Evolutionary conservation across 2,329 filamentous ascomycete genomes (phyloP).

Genomic region (Alternaria postmessia): DNA sequence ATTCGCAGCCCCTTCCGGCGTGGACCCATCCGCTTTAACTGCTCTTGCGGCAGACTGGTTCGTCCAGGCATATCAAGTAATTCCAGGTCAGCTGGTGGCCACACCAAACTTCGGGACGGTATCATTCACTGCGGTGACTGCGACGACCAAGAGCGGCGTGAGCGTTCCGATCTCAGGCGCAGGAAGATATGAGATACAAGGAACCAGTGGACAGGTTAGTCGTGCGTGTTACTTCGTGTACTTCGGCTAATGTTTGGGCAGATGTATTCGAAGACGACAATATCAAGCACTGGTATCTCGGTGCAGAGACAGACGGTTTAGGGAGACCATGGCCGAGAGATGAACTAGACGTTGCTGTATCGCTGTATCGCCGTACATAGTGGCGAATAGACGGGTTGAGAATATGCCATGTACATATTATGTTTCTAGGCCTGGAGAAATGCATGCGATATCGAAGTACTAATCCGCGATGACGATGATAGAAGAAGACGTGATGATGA

Average conservation of each 20-base stretch:
- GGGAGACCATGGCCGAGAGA: background rate
- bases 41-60: slow-evolving; percentile 35
- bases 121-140: slow-evolving; percentile 27
- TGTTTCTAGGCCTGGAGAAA: background rate
- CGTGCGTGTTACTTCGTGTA: background rate
- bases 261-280: slow-evolving; percentile 35
- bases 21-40: slow-evolving; percentile 22
- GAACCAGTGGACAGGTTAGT: slow-evolving; percentile 34
- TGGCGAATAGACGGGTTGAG: background rate
- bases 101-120: slow-evolving; percentile 32
- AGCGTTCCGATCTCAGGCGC: slow-evolving; percentile 27
- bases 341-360: background rate
- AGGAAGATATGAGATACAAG: slow-evolving; percentile 35
- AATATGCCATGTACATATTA: background rate
- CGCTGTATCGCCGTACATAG: background rate
- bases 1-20: slow-evolving; percentile 23
- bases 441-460: background rate
- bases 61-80: slow-evolving; percentile 36
- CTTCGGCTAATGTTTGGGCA: slow-evolving; percentile 11
- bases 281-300: slow-evolving; percentile 21
- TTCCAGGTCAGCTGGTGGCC: slow-evolving; percentile 30
- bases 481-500: background rate
- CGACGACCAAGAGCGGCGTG: slow-evolving; percentile 29
- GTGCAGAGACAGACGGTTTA: slow-evolving; percentile 19
- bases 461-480: background rate